Percentiles rank a stretch among this genome's conserved stretches.
Evolutionary conservation across 1,284 basidiomycete species (phyloP).

Genomic region (Fomitopsis pinicola): DNA sequence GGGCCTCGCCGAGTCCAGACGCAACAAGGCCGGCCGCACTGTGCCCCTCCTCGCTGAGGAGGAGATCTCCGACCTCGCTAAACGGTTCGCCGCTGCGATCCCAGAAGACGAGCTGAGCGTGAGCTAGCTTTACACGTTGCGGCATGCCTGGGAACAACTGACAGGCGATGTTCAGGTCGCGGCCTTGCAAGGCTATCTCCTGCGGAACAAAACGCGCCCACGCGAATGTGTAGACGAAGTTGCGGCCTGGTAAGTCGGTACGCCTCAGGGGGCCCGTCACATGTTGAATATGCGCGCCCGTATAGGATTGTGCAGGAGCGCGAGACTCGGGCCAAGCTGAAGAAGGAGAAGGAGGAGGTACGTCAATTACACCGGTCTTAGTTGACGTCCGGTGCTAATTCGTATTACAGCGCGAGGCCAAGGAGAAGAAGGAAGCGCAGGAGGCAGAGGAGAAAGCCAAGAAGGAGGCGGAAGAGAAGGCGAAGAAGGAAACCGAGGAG

Average conservation of each 20-base stretch:
- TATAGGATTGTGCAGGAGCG: constrained; percentile 67
- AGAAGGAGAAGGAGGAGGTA: constrained; percentile 83
- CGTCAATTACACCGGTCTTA: constrained; percentile 17
- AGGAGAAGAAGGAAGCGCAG: constrained; percentile 65
- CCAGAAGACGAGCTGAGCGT: constrained; percentile 82
- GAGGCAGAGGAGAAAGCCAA: constrained; percentile 38
- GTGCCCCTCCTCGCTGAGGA: constrained; percentile 67
- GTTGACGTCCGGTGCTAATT: constrained; percentile 14
- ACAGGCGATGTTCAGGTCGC: constrained; percentile 53
- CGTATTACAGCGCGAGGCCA: constrained; percentile 57
- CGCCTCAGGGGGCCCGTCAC: not conserved
- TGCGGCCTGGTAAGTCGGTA: constrained; percentile 45
- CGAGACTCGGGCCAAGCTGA: constrained; percentile 74
- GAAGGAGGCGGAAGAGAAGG: constrained; percentile 28
- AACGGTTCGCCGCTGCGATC: constrained; percentile 71
- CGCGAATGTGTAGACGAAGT: constrained; percentile 79
- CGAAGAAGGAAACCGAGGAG: constrained; percentile 22
- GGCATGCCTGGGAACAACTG: not conserved
- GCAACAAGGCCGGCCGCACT: constrained; percentile 51
- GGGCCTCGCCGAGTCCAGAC: constrained; percentile 65
- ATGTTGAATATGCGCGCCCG: constrained; percentile 5
- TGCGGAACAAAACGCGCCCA: constrained; percentile 82
- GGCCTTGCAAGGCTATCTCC: constrained; percentile 76
- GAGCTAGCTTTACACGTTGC: constrained; percentile 23
- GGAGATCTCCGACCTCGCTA: constrained; percentile 70